Evolutionary conservation across 2,329 filamentous ascomycete species (phyloP).

Genomic region (Verticillium dahliae): DNA sequence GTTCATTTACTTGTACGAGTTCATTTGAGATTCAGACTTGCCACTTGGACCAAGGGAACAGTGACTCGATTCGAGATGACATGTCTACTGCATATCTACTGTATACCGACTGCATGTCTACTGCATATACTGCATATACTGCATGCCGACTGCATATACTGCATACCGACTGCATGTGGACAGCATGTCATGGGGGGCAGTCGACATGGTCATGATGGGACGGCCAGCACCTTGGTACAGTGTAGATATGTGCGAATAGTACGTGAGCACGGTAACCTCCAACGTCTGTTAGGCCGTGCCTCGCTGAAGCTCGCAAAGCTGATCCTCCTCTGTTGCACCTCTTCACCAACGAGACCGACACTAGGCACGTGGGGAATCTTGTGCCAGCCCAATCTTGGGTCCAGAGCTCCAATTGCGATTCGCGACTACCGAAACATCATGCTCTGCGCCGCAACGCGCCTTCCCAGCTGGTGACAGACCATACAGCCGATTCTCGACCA

Average conservation of each 20-base stretch:
- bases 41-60: too few species aligned
- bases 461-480: conserved; percentile 10
- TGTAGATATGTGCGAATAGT: neutral
- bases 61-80: too few species aligned
- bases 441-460: conserved; percentile 3
- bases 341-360: neutral
- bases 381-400: neutral
- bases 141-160: too few species aligned
- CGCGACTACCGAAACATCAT: conserved; percentile 6
- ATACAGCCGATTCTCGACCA: neutral
- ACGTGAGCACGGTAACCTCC: neutral
- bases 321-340: neutral
- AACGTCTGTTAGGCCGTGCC: too few species aligned
- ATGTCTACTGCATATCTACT: too few species aligned
- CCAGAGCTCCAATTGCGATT: neutral
- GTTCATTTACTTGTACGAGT: too few species aligned
- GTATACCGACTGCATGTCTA: too few species aligned
- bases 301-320: neutral
- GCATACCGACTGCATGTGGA: too few species aligned
- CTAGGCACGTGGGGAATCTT: neutral
- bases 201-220: too few species aligned
- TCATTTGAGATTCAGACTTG: too few species aligned
- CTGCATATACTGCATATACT: too few species aligned
- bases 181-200: too few species aligned
- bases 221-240: neutral